Conservation (phyloP, 257 asterid genomes). For the Paraleonurus japonicus region DNA sequence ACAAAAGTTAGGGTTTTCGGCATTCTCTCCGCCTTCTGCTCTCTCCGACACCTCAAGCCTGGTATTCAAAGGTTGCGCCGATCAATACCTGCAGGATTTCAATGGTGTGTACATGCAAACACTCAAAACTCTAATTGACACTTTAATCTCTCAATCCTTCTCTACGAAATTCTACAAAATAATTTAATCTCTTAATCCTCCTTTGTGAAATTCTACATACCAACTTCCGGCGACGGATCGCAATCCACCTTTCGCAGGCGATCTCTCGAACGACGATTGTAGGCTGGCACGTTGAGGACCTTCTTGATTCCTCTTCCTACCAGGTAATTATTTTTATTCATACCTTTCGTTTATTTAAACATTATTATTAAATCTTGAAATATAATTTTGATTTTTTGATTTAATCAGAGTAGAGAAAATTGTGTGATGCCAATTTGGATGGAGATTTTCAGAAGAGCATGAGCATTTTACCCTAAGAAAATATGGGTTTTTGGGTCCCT, state of each 20-base stretch:
- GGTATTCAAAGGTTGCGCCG: conserved; percentile 90
- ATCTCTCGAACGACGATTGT: conserved; percentile 60
- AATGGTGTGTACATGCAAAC: conserved; percentile 40
- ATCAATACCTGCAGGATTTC: conserved; percentile 45
- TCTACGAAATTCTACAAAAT: conserved; percentile 57
- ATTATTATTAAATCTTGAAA: too few species aligned
- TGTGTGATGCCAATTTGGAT: conserved; percentile 55
- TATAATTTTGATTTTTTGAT: too few species aligned
- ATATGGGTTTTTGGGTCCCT: conserved; percentile 57
- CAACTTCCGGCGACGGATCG: conserved; percentile 50
- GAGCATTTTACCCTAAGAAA: conserved; percentile 37
- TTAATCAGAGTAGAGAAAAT: conserved; percentile 44
- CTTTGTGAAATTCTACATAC: too few species aligned
- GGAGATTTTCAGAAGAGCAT: conserved; percentile 31
- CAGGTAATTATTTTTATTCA: too few species aligned
- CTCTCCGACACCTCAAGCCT: conserved; percentile 52
- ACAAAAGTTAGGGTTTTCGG: too few species aligned
- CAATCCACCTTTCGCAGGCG: conserved; percentile 51
- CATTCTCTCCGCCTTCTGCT: neutral
- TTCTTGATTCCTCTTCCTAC: too few species aligned
- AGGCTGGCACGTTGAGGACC: too few species aligned
- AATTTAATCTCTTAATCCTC: too few species aligned
- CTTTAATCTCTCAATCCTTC: conserved; percentile 57
- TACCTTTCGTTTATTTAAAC: too few species aligned
- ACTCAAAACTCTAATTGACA: conserved; percentile 43